A percentile compares a stretch with the other conserved stretches of the same genome.
These are phyloP conservation scores for Colletotrichum karsti DNA, from an alignment of 2,329 filamentous ascomycete genomes.

Conservation along the genomic window DNA sequence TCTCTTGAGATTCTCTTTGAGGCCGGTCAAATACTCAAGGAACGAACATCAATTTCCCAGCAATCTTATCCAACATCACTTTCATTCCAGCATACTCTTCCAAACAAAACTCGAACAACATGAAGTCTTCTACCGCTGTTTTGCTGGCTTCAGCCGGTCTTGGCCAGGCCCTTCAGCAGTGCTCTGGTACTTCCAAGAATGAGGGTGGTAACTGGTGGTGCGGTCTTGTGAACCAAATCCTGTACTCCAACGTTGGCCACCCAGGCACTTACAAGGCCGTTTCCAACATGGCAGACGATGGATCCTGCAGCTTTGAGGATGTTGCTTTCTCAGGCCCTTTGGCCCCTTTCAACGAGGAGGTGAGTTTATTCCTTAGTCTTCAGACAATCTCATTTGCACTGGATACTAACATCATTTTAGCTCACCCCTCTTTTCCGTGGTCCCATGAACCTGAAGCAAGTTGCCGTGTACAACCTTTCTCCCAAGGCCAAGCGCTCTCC, in stretches of 20 bases:
- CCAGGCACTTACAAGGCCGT: slow-evolving; percentile 72
- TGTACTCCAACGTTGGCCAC: slow-evolving; percentile 66
- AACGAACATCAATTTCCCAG: slow-evolving; percentile 1
- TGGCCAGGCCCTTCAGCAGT: slow-evolving; percentile 44
- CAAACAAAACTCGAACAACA: slow-evolving; percentile 28
- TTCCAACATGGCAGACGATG: slow-evolving; percentile 63
- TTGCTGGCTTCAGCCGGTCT: slow-evolving; percentile 39
- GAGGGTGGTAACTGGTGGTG: slow-evolving; percentile 73
- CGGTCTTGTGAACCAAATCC: slow-evolving; percentile 69
- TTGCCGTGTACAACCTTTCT: slow-evolving; percentile 74
- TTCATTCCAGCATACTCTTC: slow-evolving; percentile 16
- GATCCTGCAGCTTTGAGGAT: slow-evolving; percentile 61
- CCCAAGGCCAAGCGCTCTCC: slow-evolving; percentile 39
- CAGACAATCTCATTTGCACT: slow-evolving; percentile 21
- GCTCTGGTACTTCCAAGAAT: slow-evolving; percentile 41
- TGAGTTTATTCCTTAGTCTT: slow-evolving; percentile 47
- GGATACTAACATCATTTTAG: slow-evolving; percentile 45
- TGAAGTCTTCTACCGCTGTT: slow-evolving; percentile 40
- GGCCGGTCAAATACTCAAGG: slow-evolving; percentile 12
- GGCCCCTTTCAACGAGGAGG: slow-evolving; percentile 75
- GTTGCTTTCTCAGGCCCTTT: slow-evolving; percentile 67
- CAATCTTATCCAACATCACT: not conserved
- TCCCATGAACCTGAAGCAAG: slow-evolving; percentile 70
- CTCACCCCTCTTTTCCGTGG: slow-evolving; percentile 79
- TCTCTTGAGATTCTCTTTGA: slow-evolving; percentile 1